Conservation (phyloP, 768 basidiomycete genomes). For the Lentinus brumalis region DNA sequence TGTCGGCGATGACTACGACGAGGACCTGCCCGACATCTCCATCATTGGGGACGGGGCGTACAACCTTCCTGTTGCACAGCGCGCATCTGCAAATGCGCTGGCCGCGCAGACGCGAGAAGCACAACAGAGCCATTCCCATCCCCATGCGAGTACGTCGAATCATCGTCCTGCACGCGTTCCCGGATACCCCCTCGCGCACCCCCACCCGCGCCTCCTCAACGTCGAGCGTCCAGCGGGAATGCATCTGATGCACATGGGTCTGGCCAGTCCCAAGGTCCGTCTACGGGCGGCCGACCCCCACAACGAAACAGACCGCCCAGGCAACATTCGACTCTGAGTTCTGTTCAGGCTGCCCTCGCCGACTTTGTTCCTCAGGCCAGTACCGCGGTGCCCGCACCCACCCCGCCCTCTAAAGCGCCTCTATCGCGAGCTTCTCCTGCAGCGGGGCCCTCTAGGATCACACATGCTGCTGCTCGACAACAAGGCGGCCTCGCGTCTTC, state of each 20-base stretch:
- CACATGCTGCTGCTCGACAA: neutral
- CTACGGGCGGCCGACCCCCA: neutral
- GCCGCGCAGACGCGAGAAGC: constrained; percentile 5
- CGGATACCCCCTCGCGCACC: neutral
- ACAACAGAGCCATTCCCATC: too few relatives aligned
- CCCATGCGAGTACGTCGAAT: neutral
- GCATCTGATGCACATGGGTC: neutral
- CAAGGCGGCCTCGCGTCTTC: neutral
- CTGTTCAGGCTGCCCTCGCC: constrained; percentile 12
- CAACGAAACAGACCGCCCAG: neutral
- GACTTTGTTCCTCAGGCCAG: neutral
- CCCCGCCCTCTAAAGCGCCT: neutral
- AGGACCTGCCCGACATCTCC: constrained; percentile 65
- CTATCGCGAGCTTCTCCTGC: neutral
- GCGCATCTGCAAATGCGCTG: constrained; percentile 4
- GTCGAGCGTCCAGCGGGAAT: neutral
- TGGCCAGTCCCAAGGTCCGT: neutral
- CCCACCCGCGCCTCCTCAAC: neutral
- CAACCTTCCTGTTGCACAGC: constrained; percentile 33
- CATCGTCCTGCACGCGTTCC: neutral
- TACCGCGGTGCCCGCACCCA: neutral
- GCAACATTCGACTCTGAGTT: neutral
- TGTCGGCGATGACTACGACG: constrained; percentile 38
- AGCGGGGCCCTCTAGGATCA: neutral
- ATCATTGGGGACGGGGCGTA: constrained; percentile 62